Evolutionary conservation across 306 rosid species (phyloP).

Genomic region (Prunus mume): DNA sequence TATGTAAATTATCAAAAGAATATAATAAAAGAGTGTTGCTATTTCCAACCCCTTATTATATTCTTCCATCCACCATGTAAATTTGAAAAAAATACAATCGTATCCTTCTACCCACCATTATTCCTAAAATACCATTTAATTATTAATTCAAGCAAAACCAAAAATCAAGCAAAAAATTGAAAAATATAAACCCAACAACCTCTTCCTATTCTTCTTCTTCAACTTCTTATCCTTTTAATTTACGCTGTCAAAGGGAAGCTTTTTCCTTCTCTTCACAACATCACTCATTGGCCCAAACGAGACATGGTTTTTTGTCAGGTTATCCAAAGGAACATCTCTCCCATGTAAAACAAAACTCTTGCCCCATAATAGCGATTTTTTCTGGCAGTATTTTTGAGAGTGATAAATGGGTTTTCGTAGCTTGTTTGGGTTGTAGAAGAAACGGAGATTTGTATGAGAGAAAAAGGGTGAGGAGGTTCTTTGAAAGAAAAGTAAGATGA

Average conservation of each 20-base stretch:
- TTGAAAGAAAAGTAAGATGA: too few relatives aligned
- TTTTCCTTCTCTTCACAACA: constrained; percentile 82
- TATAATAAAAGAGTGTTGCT: too few relatives aligned
- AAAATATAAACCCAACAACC: too few relatives aligned
- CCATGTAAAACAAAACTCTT: constrained; percentile 36
- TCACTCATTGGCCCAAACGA: constrained; percentile 51
- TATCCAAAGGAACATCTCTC: constrained; percentile 18
- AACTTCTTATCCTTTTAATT: constrained; percentile 84
- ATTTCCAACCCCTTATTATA: too few relatives aligned
- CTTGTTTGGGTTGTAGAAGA: constrained; percentile 24
- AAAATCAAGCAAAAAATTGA: too few relatives aligned
- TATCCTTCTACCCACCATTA: too few relatives aligned
- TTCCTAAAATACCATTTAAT: too few relatives aligned
- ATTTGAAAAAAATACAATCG: too few relatives aligned
- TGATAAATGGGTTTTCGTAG: constrained; percentile 35
- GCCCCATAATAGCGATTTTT: constrained; percentile 54
- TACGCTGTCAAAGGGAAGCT: constrained; percentile 70
- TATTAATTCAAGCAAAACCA: too few relatives aligned
- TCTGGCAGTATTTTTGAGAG: constrained; percentile 16
- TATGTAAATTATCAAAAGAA: too few relatives aligned
- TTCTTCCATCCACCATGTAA: too few relatives aligned
- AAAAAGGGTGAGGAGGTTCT: constrained; percentile 24
- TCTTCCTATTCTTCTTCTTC: constrained; percentile 15
- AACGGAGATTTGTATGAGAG: constrained; percentile 38
- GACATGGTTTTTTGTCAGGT: constrained; percentile 19